Evolutionary conservation across 2,329 filamentous ascomycete species (phyloP).

Genomic region (Trichoderma simmonsii): DNA sequence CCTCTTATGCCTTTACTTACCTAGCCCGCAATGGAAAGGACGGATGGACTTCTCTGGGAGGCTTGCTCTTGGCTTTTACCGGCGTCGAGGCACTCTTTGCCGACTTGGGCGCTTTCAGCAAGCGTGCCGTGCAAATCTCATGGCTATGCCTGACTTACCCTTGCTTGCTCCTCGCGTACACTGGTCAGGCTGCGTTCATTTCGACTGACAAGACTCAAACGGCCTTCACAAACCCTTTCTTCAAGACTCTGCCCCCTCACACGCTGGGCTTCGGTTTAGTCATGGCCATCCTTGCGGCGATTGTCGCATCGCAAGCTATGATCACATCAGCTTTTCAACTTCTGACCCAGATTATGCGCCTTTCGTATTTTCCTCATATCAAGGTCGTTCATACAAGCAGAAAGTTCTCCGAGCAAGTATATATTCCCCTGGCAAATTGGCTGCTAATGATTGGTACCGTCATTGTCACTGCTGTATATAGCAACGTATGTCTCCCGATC

Average conservation of each 20-base stretch:
- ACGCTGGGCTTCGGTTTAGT: slow-evolving; percentile 67
- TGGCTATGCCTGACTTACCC: slow-evolving; percentile 70
- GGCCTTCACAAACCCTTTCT: slow-evolving; percentile 64
- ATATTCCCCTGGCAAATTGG: slow-evolving; percentile 75
- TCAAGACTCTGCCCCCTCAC: slow-evolving; percentile 64
- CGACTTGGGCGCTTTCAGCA: slow-evolving; percentile 71
- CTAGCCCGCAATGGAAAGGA: slow-evolving; percentile 56
- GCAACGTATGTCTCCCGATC: slow-evolving; percentile 46
- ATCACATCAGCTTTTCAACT: slow-evolving; percentile 72
- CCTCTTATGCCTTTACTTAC: slow-evolving; percentile 59
- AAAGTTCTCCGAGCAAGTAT: slow-evolving; percentile 70
- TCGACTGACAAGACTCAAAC: slow-evolving; percentile 48
- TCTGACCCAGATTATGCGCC: slow-evolving; percentile 68
- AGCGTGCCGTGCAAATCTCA: slow-evolving; percentile 66
- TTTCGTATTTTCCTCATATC: slow-evolving; percentile 72
- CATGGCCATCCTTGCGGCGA: slow-evolving; percentile 65
- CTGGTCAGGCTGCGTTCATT: slow-evolving; percentile 73
- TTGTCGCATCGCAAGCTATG: slow-evolving; percentile 76
- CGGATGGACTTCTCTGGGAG: slow-evolving; percentile 65
- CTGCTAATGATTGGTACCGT: slow-evolving; percentile 72
- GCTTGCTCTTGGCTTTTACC: slow-evolving; percentile 71
- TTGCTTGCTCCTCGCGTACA: slow-evolving; percentile 62
- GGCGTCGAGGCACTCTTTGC: slow-evolving; percentile 78
- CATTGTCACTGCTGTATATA: slow-evolving; percentile 71
- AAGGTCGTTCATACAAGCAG: slow-evolving; percentile 69